Evolutionary conservation across 768 basidiomycete species (phyloP), one percentile per base, ranked within the genome.

Genomic region (Auricularia auricula-judae): DNA sequence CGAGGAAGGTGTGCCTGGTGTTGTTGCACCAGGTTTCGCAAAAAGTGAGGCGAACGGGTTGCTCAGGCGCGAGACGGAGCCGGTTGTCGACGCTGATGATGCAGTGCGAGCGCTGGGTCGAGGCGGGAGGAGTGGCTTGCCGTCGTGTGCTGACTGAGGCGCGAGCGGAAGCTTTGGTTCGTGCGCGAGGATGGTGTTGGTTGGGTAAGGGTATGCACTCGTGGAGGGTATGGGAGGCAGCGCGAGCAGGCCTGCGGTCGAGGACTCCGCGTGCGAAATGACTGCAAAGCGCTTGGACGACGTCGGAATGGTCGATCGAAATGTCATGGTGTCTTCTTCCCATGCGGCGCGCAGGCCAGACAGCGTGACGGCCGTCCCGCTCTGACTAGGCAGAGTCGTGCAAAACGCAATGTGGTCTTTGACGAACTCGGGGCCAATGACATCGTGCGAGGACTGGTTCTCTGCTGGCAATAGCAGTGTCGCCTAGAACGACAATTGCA

Each of bases 41-140:
- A 91, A 92, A n/a, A 94, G 79, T 1, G 87, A 87, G 0, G 89
- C 87, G 68, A 94, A 93, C 0, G 91, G 86, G 69, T 88, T 88
- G 34, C 81, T 73, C 11, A 91, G 79, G 0, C 89, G 80, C 0
- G 84, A 79, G 0, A 74, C 64, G 76, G 78, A 53, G 75, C 78
- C 11, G 76, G 81, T 35, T 78, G 73, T 0, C 81, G 82, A 18
- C 83, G 86, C 64, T 12, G 71, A 64, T 11, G 69, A 59, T 7
- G 70, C 61, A n/a, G 39, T 21, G 1, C 68, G 65, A n/a, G 67
- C 61, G 65, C 72, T 72, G 8, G 71, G 71, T 18, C 68, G 70
- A 7, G 70, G 73, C n/a, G 71, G 76, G 54, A 71, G 74, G n/a
- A 68, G 69, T 0, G 70, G 72, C 47, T 68, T 71, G 3, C 63